A percentile compares a stretch with the other conserved stretches of the same genome.
These are phyloP conservation scores for Cyathus striatus DNA, from an alignment of 768 basidiomycete species.

Conservation along the genomic window DNA sequence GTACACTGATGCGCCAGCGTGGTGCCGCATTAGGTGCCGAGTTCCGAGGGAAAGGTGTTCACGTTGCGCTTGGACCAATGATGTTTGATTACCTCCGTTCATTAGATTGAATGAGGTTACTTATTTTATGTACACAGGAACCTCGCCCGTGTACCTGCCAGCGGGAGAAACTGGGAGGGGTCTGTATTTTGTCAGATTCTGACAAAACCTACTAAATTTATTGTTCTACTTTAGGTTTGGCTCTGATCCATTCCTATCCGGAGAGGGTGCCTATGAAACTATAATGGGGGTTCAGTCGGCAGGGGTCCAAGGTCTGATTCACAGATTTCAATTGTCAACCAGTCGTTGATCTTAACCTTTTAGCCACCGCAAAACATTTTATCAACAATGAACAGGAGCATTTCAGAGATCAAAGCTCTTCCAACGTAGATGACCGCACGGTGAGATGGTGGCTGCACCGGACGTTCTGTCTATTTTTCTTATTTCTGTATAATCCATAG, in stretches of 20 bases:
- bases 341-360: neutral
- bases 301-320: slow-evolving; percentile 39
- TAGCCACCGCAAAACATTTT: slow-evolving; percentile 38
- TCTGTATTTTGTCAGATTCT: slow-evolving; percentile 11
- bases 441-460: no score
- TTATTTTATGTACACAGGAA: slow-evolving; percentile 34
- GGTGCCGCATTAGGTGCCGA: slow-evolving; percentile 56
- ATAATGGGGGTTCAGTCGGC: slow-evolving; percentile 45
- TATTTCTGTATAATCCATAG: no score
- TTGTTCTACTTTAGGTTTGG: slow-evolving; percentile 29
- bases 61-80: slow-evolving; percentile 48
- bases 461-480: no score
- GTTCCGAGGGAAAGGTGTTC: slow-evolving; percentile 54
- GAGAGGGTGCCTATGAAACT: slow-evolving; percentile 50
- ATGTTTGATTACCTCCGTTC: slow-evolving; percentile 25
- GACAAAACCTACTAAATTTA: neutral
- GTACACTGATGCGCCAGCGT: slow-evolving; percentile 50
- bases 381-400: slow-evolving; percentile 49
- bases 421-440: slow-evolving; percentile 38
- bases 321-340: neutral
- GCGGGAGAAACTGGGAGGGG: slow-evolving; percentile 51
- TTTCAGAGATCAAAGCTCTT: slow-evolving; percentile 33
- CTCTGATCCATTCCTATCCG: slow-evolving; percentile 48
- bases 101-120: no score
- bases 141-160: slow-evolving; percentile 37